phyloP scores from a whole-genome alignment of 352 stramenopile species.

The Paralagenidium karlingii region DNA sequence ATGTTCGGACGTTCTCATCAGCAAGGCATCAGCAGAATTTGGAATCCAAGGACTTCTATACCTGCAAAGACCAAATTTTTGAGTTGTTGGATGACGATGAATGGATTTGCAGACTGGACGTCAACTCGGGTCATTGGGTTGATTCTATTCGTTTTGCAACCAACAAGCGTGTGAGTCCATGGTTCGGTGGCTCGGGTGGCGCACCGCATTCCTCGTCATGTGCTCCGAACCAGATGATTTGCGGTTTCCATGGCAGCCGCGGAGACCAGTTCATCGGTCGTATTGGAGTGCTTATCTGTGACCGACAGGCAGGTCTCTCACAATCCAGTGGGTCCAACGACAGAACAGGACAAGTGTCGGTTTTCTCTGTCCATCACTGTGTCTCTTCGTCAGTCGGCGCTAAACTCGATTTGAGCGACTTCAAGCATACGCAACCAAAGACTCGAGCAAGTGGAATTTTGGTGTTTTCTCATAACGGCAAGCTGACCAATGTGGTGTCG shows the following conservation, averaged over 20 bases:
- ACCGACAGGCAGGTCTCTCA: no score
- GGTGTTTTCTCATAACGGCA: slow-evolving; percentile 8
- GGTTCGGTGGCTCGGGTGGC: slow-evolving; percentile 28
- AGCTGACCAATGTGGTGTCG: slow-evolving; percentile 6
- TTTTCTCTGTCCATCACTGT: no score
- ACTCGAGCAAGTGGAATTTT: slow-evolving; percentile 16
- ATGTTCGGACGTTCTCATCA: slow-evolving; percentile 12
- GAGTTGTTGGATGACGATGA: slow-evolving; percentile 23
- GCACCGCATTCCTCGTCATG: slow-evolving; percentile 13
- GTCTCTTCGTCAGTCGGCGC: no score
- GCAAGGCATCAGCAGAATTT: slow-evolving; percentile 9
- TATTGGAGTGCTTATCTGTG: no score
- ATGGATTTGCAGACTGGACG: slow-evolving; percentile 20
- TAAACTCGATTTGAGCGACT: no score
- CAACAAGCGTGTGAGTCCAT: slow-evolving; percentile 23
- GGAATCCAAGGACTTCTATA: slow-evolving; percentile 2
- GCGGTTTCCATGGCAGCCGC: no score
- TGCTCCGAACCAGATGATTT: no score
- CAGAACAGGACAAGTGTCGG: no score
- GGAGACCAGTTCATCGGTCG: no score
- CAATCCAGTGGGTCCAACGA: no score
- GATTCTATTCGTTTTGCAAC: no score
- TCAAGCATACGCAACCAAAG: slow-evolving; percentile 27
- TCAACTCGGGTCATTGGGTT: slow-evolving; percentile 35
- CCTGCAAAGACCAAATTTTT: slow-evolving; percentile 21